Evolutionary conservation across 495 filamentous ascomycete species (phyloP), one percentile per base, ranked within the genome.

Genomic region (Tuber indicum): DNA sequence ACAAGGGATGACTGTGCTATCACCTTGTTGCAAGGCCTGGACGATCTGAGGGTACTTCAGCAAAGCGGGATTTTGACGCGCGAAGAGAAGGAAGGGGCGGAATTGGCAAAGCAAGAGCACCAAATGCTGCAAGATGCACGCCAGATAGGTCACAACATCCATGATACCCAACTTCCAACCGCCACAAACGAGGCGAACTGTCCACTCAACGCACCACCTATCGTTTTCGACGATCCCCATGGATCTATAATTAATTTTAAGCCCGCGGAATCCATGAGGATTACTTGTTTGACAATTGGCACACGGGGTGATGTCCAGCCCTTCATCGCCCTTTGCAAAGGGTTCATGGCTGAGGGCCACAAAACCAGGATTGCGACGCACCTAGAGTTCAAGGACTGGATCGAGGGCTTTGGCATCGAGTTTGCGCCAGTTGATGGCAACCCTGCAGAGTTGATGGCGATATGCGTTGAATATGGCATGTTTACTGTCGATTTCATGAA

Each of bases 391-490:
- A 89, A 91, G 81, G 88, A 88, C 23, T 99, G 96, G 96, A 88
- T 99, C 47, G 88, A 92, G 79, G 89, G 90, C 44, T 92, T 98
- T 85, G 96, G 96, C 3, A 98, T 99, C 84, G 93, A 94, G 78
- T 99, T 97, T 85, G 90, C 88, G 16, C 89, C 90, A 7, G 92
- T 99, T 0, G 93, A 91, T 72, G 96, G 96, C 44, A 94, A 99
- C 83, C 96, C 96, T 36, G 93, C 91, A 70, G 94, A 98, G 84
- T 87, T 99, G 39, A 98, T 99, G 94, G 88, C 91, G 19, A 91
- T 98, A 39, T 99, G 96, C 83, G 94, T 98, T 19, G 93, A 98
- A 81, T 93, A 98, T 83, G 96, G 96, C 77, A 98, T 98, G 88
- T 99, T 99, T 83, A 98, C 96, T 2, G 93, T 91, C 74, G 91